A percentile compares a stretch with the other conserved stretches of the same genome.
Evolutionary conservation across 345 rosid species (phyloP).

Genomic region (Excoecaria cochinchinensis): DNA sequence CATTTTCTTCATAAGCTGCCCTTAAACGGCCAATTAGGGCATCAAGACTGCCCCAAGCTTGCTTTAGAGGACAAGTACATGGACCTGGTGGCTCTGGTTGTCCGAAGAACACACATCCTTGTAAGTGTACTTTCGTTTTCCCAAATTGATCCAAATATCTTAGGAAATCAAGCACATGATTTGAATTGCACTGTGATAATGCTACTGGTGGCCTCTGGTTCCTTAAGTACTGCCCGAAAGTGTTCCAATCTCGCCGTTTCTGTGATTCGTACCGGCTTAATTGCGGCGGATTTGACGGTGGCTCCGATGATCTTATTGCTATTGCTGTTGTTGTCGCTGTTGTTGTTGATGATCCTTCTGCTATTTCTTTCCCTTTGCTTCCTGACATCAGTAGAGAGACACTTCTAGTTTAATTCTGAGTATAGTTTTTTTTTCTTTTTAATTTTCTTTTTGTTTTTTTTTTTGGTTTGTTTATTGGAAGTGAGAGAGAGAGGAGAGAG

Average conservation of each 20-base stretch:
- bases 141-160: slow-evolving; percentile 84
- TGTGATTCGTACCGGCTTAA: slow-evolving; percentile 84
- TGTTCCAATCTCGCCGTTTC: slow-evolving; percentile 87
- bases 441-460: background rate
- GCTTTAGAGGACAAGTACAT: slow-evolving; percentile 75
- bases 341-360: slow-evolving; percentile 45
- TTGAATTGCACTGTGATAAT: slow-evolving; percentile 57
- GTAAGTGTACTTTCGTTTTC: slow-evolving; percentile 81
- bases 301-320: background rate
- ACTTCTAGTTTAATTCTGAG: no score
- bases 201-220: slow-evolving; percentile 83
- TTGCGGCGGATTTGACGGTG: slow-evolving; percentile 34
- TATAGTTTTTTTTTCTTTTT: no score
- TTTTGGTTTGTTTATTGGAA: background rate
- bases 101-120: slow-evolving; percentile 75
- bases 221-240: slow-evolving; percentile 81
- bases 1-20: slow-evolving; percentile 86
- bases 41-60: slow-evolving; percentile 95
- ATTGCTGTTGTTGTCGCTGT: background rate
- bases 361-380: slow-evolving; percentile 66
- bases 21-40: slow-evolving; percentile 87
- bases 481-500: background rate
- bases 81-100: slow-evolving; percentile 81
- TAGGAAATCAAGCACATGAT: slow-evolving; percentile 78
- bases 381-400: slow-evolving; percentile 17